phyloP scores from a whole-genome alignment of 2,329 filamentous ascomycete genomes.

The Cyphellophora attinorum region DNA sequence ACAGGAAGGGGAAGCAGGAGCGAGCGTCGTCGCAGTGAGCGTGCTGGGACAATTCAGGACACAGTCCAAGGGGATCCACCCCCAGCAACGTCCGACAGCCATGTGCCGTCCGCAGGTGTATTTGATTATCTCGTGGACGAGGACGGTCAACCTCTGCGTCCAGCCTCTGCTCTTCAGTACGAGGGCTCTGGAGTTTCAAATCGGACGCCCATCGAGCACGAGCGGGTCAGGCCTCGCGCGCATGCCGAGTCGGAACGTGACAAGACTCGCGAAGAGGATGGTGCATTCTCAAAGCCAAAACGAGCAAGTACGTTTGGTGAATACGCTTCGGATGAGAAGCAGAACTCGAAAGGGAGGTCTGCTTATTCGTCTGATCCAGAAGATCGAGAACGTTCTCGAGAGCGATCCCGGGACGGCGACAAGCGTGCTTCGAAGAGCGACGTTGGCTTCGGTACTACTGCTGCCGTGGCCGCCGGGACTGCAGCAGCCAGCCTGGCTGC shows the following conservation, averaged over 20 bases:
- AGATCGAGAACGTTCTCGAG: constrained; percentile 9
- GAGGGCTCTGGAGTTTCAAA: not conserved
- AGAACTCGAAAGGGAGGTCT: constrained; percentile 3
- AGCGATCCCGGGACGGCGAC: constrained; percentile 4
- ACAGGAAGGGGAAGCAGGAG: constrained; percentile 8
- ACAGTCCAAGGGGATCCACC: not conserved
- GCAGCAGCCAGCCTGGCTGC: constrained; percentile 3
- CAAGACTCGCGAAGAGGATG: not conserved
- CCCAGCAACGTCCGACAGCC: not conserved
- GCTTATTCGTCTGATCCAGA: constrained; percentile 14
- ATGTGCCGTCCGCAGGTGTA: constrained; percentile 3
- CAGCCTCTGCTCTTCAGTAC: constrained; percentile 1
- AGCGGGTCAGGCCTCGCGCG: not conserved
- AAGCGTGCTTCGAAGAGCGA: constrained; percentile 9
- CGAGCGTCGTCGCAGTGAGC: constrained; percentile 12
- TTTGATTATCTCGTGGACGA: constrained; percentile 7
- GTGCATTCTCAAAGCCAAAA: constrained; percentile 2
- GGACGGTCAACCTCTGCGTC: constrained; percentile 1
- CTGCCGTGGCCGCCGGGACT: constrained; percentile 5
- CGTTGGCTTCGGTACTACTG: constrained; percentile 4
- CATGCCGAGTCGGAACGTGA: not conserved
- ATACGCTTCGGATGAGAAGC: not conserved
- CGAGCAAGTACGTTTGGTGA: constrained; percentile 6
- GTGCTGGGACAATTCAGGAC: constrained; percentile 6
- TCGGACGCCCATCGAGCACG: not conserved